Percentiles rank a stretch among this genome's conserved stretches.
phyloP scores from a whole-genome alignment of 2,329 filamentous ascomycete species.

The Colletotrichum sojae region DNA sequence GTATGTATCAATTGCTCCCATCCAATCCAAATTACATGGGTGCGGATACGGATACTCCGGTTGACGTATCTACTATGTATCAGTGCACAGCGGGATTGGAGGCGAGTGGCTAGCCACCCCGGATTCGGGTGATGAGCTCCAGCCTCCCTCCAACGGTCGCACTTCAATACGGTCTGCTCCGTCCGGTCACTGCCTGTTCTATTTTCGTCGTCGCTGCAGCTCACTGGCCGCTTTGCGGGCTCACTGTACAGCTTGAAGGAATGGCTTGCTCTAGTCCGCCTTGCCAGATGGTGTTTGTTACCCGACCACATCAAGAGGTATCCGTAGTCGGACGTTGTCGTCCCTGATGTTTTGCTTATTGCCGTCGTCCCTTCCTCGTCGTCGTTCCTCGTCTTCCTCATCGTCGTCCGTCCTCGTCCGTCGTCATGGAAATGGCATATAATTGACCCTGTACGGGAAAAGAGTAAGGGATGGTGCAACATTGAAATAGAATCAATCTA shows the following conservation, averaged over 20 bases:
- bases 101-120: background rate
- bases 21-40: too few species aligned
- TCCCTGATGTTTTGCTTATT: background rate
- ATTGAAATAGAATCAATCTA: too few species aligned
- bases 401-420: too few species aligned
- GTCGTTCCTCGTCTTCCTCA: too few species aligned
- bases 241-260: background rate
- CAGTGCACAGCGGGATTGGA: too few species aligned
- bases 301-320: background rate
- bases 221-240: constrained; percentile 9
- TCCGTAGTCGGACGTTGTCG: background rate
- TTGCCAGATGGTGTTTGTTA: background rate
- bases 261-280: background rate
- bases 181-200: constrained; percentile 1
- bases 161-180: background rate
- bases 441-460: too few species aligned
- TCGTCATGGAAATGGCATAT: too few species aligned
- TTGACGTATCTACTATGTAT: too few species aligned
- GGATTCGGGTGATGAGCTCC: background rate
- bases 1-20: too few species aligned
- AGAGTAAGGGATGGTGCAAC: too few species aligned
- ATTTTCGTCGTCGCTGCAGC: constrained; percentile 1
- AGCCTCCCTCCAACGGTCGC: constrained; percentile 3
- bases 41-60: too few species aligned
- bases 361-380: too few species aligned